Evolutionary conservation across 768 basidiomycete species (phyloP).

Genomic region (Lanmaoa rubissima): DNA sequence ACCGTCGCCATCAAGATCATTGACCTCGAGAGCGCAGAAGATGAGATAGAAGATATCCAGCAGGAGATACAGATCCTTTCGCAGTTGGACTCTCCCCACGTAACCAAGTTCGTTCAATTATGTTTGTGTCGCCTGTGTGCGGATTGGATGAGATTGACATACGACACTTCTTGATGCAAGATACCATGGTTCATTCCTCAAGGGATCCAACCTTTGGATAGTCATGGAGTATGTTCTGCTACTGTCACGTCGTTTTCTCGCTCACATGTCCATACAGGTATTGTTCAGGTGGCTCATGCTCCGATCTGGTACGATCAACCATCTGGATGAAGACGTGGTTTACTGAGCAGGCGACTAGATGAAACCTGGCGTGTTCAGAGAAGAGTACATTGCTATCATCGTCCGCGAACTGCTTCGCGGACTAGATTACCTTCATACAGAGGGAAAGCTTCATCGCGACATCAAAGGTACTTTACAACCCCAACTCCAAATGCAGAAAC

Average conservation of each 20-base stretch:
- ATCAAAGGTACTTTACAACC: constrained; percentile 76
- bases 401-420: constrained; percentile 89
- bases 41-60: constrained; percentile 99
- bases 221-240: constrained; percentile 81
- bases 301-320: constrained; percentile 72
- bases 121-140: constrained; percentile 21
- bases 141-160: constrained; percentile 36
- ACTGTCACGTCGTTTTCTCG: neutral
- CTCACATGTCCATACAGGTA: constrained; percentile 52
- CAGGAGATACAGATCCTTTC: constrained; percentile 98
- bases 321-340: constrained; percentile 1
- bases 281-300: constrained; percentile 97
- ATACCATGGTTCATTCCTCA: constrained; percentile 95
- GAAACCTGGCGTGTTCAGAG: constrained; percentile 97
- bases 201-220: constrained; percentile 97
- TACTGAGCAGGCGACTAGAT: constrained; percentile 53
- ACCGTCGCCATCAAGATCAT: constrained; percentile 99
- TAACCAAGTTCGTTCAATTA: constrained; percentile 76
- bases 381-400: constrained; percentile 99
- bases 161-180: constrained; percentile 38
- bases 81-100: constrained; percentile 92
- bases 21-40: constrained; percentile 97
- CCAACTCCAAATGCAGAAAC: neutral
- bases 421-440: constrained; percentile 91
- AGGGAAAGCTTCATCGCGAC: constrained; percentile 98